These are phyloP conservation scores for Rhodotorula diobovata DNA, from an alignment of 768 basidiomycete species.

Conservation along the genomic window DNA sequence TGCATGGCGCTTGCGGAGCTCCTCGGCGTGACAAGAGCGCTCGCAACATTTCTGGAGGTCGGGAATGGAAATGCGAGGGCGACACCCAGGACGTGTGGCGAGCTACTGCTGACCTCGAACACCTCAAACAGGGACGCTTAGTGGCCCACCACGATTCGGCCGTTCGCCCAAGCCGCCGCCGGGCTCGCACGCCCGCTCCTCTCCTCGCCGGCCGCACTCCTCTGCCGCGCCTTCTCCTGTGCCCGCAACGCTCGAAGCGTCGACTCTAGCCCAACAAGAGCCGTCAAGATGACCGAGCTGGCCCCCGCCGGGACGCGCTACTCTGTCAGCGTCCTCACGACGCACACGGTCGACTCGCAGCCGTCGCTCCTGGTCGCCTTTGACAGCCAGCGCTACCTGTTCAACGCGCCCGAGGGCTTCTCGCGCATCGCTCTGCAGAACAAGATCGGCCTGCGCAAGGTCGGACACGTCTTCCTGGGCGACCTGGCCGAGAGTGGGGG, in stretches of 20 bases:
- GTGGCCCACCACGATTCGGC: not conserved
- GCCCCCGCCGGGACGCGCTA: slow-evolving; percentile 13
- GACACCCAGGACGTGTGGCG: not conserved
- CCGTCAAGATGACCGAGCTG: slow-evolving; percentile 11
- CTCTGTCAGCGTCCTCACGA: slow-evolving; percentile 30
- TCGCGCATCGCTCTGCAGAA: slow-evolving; percentile 69
- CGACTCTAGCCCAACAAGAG: not conserved
- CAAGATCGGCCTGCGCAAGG: slow-evolving; percentile 61
- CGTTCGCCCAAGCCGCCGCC: not conserved
- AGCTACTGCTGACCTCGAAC: not conserved
- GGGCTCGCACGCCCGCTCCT: not conserved
- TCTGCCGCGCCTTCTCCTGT: not conserved
- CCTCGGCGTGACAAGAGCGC: too few species aligned
- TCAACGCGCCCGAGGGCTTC: slow-evolving; percentile 80
- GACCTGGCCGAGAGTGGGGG: slow-evolving; percentile 58
- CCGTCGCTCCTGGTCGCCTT: slow-evolving; percentile 71
- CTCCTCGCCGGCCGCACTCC: not conserved
- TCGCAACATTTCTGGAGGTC: too few species aligned
- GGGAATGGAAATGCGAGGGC: too few species aligned
- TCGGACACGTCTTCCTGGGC: slow-evolving; percentile 68
- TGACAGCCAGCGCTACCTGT: slow-evolving; percentile 74
- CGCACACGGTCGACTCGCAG: slow-evolving; percentile 62
- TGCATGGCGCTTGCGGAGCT: too few species aligned
- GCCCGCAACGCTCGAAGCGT: not conserved
- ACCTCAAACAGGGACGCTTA: not conserved